Base-by-base conservation (phyloP, 495 filamentous ascomycete species). In the Oidiodendron maius region DNA sequence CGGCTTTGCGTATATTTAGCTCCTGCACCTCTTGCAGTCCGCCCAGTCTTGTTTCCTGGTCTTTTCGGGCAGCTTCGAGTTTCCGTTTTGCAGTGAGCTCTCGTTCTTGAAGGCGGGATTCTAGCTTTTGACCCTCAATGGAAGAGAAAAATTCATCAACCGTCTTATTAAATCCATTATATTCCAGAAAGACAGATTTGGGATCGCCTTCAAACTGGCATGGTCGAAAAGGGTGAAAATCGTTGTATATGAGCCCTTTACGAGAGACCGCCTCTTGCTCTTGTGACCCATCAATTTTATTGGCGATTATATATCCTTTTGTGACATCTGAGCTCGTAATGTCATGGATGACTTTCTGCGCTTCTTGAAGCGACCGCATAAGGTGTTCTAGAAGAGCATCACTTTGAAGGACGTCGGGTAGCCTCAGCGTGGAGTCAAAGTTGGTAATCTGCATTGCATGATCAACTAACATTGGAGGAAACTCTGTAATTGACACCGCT, bases 141-240 rank as follows among this genome's bases (percentile, higher is more conserved):
- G 91, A 96, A 1, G 93, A 98, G 63, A 91, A 98, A 64, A 95
- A 98, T 52, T 95, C 87, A 57, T 98, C 93, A 0, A 95, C 89
- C 0, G 90, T 93, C 46, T 84, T 87, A 62, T 96, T 96, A 72
- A 89, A 95, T 44, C 83, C 83, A 2, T 87, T 77, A 56, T 87
- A 89, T 45, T 84, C 74, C 8, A 96, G 58, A 13, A 94, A 80
- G 3, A 76, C 76, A 20, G 78, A 70, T 0, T 68, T 64, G 3
- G 81, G 69, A 47, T 84, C 81, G 9, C 80, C 70, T 51, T 82
- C 82, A 55, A 95, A 89, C 57, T 98, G 93, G 23, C 75, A 73
- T 0, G 93, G 93, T 37, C 82, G 72, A 66, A 96, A 98, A 0
- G 93, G 93, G 59, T 96, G 91, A 60, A 96, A 96, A 53, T 98